These are phyloP conservation scores for Rhodotorula taiwanensis DNA, from an alignment of 768 basidiomycete species.

Conservation along the genomic window DNA sequence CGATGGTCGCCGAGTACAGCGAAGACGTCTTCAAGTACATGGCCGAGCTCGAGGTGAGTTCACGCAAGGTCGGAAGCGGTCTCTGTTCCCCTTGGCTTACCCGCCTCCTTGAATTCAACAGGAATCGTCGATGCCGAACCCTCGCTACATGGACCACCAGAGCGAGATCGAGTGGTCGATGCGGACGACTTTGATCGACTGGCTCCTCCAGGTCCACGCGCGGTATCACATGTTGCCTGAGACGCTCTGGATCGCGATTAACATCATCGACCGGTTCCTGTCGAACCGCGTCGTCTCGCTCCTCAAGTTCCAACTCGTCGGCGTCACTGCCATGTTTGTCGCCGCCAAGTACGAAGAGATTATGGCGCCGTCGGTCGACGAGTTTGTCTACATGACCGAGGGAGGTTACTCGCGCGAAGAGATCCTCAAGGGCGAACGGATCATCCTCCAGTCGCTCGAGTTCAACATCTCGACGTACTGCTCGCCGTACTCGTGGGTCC, in stretches of 20 bases:
- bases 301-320: conserved; percentile 89
- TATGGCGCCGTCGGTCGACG: conserved; percentile 91
- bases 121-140: conserved; percentile 81
- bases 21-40: conserved; percentile 98
- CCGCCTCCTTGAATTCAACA: conserved; percentile 43
- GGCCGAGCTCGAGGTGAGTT: conserved; percentile 76
- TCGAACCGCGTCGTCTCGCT: conserved; percentile 79
- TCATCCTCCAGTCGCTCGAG: conserved; percentile 80
- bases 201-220: conserved; percentile 94
- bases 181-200: conserved; percentile 95
- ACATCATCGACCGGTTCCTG: conserved; percentile 88
- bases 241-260: conserved; percentile 98
- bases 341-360: conserved; percentile 99
- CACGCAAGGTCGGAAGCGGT: background rate
- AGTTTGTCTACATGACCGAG: conserved; percentile 97
- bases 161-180: conserved; percentile 73
- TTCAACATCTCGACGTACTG: conserved; percentile 96
- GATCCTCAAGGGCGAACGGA: conserved; percentile 94
- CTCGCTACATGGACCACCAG: conserved; percentile 89
- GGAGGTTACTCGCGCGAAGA: conserved; percentile 89
- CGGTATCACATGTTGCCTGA: conserved; percentile 99
- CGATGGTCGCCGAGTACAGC: conserved; percentile 98
- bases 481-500: conserved; percentile 98
- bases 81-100: background rate
- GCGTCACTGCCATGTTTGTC: conserved; percentile 97